Evolutionary conservation across 2,329 filamentous ascomycete genomes (phyloP).

Genomic region (Microdochium trichocladiopsis): DNA sequence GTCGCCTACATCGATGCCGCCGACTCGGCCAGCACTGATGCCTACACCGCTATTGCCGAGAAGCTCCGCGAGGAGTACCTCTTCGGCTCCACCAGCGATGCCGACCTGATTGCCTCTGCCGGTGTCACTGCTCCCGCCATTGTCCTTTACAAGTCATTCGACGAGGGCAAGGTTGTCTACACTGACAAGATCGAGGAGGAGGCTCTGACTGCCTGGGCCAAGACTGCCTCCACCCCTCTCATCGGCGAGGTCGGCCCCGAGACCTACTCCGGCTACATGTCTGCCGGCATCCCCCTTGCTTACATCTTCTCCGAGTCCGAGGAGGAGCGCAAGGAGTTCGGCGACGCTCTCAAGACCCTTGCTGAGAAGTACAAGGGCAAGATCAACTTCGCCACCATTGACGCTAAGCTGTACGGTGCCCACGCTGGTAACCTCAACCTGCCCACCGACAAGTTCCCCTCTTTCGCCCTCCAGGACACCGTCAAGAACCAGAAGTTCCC

Average conservation of each 20-base stretch:
- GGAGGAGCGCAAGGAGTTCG: slow-evolving; percentile 79
- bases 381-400: slow-evolving; percentile 97
- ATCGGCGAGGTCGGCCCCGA: slow-evolving; percentile 95
- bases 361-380: slow-evolving; percentile 89
- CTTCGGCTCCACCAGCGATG: slow-evolving; percentile 83
- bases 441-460: slow-evolving; percentile 88
- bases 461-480: slow-evolving; percentile 95
- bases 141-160: slow-evolving; percentile 95
- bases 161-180: slow-evolving; percentile 89
- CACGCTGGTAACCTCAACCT: slow-evolving; percentile 97
- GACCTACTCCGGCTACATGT: slow-evolving; percentile 94
- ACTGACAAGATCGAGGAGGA: slow-evolving; percentile 75
- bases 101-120: slow-evolving; percentile 78
- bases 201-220: slow-evolving; percentile 75
- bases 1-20: slow-evolving; percentile 78
- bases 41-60: slow-evolving; percentile 68
- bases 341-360: slow-evolving; percentile 72
- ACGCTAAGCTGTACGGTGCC: slow-evolving; percentile 87
- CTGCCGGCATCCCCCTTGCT: slow-evolving; percentile 81
- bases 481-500: slow-evolving; percentile 97
- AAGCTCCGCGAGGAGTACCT: slow-evolving; percentile 83
- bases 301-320: slow-evolving; percentile 95
- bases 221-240: slow-evolving; percentile 78
- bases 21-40: slow-evolving; percentile 81
- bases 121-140: slow-evolving; percentile 81